Base-by-base conservation (phyloP, 306 rosid genomes). In the Acmispon strigosus region DNA sequence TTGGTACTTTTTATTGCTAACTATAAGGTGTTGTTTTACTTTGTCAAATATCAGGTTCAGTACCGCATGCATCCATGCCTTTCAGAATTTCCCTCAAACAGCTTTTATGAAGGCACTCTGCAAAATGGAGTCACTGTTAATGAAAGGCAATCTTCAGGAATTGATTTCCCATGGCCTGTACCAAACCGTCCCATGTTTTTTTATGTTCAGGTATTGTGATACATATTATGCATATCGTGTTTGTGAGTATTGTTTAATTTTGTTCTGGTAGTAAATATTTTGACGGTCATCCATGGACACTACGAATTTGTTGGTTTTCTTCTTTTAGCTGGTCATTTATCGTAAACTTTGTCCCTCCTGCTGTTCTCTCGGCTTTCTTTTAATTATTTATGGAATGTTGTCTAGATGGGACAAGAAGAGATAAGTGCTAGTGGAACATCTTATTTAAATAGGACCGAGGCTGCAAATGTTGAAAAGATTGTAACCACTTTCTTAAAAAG, bases 381-480 rank as follows among this genome's bases (percentile, higher is more conserved):
- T 68, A 45, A 67, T 61, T 66, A 41, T 53, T 62, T 10, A 37
- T 51, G 4, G 55, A 27, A 9, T 81, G 47, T 82, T 82, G 48
- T 82, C 14, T 80, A 95, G 99, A 95, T 95, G 99, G 99, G 99
- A 71, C 99, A 95, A 91, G 99, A 95, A 76, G 99, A 95, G 86
- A 95, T 95, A 61, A 95, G 99, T 69, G 97, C 99, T 42, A 95
- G 99, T 9, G 99, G 99, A 63, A 95, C 99, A 56, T 95, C 99
- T 39, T 95, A 95, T 73, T 78, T 95, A 50, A 95, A 95, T 83
- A 89, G 99, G 84, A 95, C 99, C 2, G 99, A 95, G 87, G 99
- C 99, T 73, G 97, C 99, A 69, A 95, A 95, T 73, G 99, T 95
- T 44, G 99, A 95, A 76, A 95, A 95, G 87, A 95, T 95, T 81